Base-by-base conservation (phyloP, 176 grass and related monocot genomes). In the Olyra latifolia region DNA sequence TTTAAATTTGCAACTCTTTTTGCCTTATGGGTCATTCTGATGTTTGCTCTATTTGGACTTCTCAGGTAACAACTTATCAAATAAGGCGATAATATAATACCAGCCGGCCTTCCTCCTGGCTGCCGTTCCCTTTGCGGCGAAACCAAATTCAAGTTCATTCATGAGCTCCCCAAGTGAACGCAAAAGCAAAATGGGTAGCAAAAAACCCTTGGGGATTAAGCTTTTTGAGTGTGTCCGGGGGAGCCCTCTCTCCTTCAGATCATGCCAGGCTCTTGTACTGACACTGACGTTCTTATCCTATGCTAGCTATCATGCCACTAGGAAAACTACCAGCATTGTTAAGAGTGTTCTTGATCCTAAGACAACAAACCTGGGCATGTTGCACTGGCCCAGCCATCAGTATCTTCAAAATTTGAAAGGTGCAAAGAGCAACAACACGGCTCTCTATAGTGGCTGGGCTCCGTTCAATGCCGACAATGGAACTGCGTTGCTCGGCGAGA, bases 311-410 rank as follows among this genome's bases (percentile, higher is more conserved):
- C 93, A 95, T 85, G 93, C 93, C 56, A 90, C 93, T 43, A 83
- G 93, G 75, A 95, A 95, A 66, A 92, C 93, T 6, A 92, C 93
- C 58, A 95, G 90, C 69, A 90, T 95, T 64, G 90, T 95, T 46
- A 95, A 95, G 75, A 88, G 87, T 80, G 93, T 95, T 74, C 93
- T 95, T 56, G 93, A 95, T 80, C 93, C 93, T n/a, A 80, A 95
- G 72, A 90, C 62, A 63, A 11, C 80, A 46, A 89, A 84, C 58
- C 68, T 85, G 0, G 86, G 86, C 6, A 32, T 65, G 57, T 19
- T 87, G 73, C 83, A 84, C 29, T 94, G 83, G 86, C 87, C 92
- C n/a, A 89, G 89, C 35, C 85, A 91, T 41, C 44, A 84, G 39
- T 94, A 87, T 76, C 76, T 94, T 32, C 69, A 67, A 17, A 29